Base-by-base conservation (phyloP, 371 early-diverging fungal genomes). In the Mucor saturninus region DNA sequence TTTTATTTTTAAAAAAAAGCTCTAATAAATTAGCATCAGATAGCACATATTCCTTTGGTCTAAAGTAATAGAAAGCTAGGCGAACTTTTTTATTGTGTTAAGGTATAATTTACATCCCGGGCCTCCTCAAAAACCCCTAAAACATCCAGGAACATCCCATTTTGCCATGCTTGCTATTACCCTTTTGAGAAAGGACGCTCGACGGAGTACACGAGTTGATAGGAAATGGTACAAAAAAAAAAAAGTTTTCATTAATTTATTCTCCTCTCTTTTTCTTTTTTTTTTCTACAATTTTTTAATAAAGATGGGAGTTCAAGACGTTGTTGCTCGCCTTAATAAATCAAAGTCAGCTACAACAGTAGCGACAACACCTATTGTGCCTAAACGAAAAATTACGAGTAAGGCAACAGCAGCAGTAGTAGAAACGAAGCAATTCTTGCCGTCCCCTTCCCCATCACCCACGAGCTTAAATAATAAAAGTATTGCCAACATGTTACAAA, bases 231-330 rank as follows among this genome's bases (percentile, higher is more conserved):
- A 46, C 8, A 46, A 46, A 46, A 46, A 46, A 45, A 21, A 46
- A 45, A 55, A 39, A 39, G 42, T 56, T 56, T 56, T 43, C 30
- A 43, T 43, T 56, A 30, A n/a, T 57, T 30, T 46, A 26, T 46
- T 46, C 46, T 26, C n/a, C 10, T 38, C 38, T 49, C 48, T 59
- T 37, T 49, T 30, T 32, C 38, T 43, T 48, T 48, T 42, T 40
- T 37, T 61, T 37, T 49, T 48, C 13, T 30, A 31, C 38, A 29
- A 35, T 40, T 28, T 48, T 43, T 45, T 43, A 49, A 11, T 32
- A 59, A 42, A 29, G 29, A 76, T 79, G 80, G 75, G 80, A 38
- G 76, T 76, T 37, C 75, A 76, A 61, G 73, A 74, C 45, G 69
- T 74, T 28, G 73, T 76, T 30, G 76, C 76, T 60, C 72, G 71